phyloP scores from a whole-genome alignment of 495 filamentous ascomycete species.

The Aspergillus nanangensis region DNA sequence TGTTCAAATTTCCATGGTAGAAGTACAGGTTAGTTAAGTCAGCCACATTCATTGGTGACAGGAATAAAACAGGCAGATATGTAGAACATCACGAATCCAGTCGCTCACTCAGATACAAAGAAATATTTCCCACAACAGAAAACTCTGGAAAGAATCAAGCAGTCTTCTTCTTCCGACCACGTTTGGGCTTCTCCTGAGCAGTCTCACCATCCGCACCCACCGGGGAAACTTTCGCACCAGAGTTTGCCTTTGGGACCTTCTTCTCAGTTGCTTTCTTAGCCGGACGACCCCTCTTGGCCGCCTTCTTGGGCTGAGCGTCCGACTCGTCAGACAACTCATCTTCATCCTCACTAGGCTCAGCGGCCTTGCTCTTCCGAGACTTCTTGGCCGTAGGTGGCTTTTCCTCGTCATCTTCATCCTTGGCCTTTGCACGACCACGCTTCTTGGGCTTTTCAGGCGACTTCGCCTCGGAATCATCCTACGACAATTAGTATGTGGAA shows the following conservation, averaged over 20 bases:
- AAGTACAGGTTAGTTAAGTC: too few relatives aligned
- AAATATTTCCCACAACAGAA: too few relatives aligned
- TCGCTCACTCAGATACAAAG: background rate
- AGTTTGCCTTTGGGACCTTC: slow-evolving; percentile 9
- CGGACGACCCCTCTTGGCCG: slow-evolving; percentile 8
- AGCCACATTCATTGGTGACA: too few relatives aligned
- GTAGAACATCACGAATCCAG: too few relatives aligned
- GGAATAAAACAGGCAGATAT: too few relatives aligned
- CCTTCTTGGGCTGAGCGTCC: background rate
- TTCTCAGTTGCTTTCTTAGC: slow-evolving; percentile 26
- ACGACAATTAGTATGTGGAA: slow-evolving; percentile 16
- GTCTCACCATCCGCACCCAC: slow-evolving; percentile 3
- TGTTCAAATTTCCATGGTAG: too few relatives aligned
- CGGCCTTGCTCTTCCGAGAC: background rate
- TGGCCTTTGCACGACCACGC: slow-evolving; percentile 31
- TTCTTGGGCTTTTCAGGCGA: slow-evolving; percentile 33
- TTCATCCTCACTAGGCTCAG: too few relatives aligned
- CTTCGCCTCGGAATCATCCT: slow-evolving; percentile 25
- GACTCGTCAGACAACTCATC: slow-evolving; percentile 3
- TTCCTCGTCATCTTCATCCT: slow-evolving; percentile 25
- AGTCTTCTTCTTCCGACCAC: slow-evolving; percentile 26
- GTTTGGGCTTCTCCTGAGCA: slow-evolving; percentile 26
- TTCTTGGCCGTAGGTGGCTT: background rate
- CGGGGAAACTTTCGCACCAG: too few relatives aligned
- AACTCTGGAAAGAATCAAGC: slow-evolving; percentile 8